Evolutionary conservation across 257 asterid genomes (phyloP).

Genomic region (Solanum dulcamara): DNA sequence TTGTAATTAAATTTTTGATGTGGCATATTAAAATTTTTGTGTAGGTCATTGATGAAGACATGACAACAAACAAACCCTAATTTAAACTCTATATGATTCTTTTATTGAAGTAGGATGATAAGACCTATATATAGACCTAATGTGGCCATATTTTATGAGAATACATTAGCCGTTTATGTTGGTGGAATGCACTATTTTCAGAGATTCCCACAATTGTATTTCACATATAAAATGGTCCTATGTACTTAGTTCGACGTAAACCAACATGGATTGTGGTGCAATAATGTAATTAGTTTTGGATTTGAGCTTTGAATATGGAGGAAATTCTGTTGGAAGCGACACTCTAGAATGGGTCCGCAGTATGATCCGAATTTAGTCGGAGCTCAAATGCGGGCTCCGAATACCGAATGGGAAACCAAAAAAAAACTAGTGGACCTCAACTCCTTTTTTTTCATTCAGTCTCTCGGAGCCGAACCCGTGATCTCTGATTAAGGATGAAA

Average conservation of each 20-base stretch:
- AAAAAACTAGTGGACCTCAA: background rate
- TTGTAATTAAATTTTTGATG: background rate
- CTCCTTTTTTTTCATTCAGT: background rate
- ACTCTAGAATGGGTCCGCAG: no score
- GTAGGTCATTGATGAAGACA: background rate
- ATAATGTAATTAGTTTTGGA: no score
- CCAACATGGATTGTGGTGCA: no score
- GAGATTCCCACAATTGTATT: background rate
- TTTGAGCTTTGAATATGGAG: no score
- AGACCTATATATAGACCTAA: background rate
- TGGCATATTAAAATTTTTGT: background rate
- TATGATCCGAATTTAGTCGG: no score
- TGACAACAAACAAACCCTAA: background rate
- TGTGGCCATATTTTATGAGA: background rate
- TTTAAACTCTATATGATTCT: background rate
- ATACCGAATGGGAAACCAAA: no score
- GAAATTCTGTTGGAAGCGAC: no score
- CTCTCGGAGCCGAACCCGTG: no score
- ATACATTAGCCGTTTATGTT: background rate
- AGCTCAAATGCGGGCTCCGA: no score
- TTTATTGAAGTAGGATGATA: background rate
- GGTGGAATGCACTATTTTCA: background rate
- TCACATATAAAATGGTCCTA: no score
- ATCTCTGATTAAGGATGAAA: no score
- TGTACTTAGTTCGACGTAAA: no score